Base-by-base conservation (phyloP, 108 stramenopile species). In the Ochromonas danica region DNA sequence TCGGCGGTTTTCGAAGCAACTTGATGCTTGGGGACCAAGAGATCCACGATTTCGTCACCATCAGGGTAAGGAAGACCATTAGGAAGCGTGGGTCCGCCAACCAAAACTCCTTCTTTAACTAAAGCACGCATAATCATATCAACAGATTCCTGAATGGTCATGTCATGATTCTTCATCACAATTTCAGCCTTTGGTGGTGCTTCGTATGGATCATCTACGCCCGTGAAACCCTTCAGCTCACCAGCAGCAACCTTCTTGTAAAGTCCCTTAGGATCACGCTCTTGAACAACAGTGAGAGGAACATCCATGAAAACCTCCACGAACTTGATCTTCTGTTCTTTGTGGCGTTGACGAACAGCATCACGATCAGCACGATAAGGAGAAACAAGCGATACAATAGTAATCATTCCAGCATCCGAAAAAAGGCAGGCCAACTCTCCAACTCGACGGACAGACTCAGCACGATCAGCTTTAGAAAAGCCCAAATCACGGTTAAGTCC, bases 241-340 rank as follows among this genome's bases (percentile, higher is more conserved):
- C 97, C 97, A 33, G 89, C 87, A 63, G 89, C 81, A 22, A 93
- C 95, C 87, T 91, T 84, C 43, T 84, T 81, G 81, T 93, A 94
- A 27, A 94, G 81, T 61, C 91, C 91, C 83, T 95, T 95, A 27
- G 93, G 93, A 81, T 95, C 94, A 2, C 95, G 85, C 70, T 84
- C 51, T 77, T 93, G 90, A 71, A 92, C 93, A 0, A 87, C 96
- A 6, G 96, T 91, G 28, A 97, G 87, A 0, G 97, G 96, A 30
- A 97, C 97, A 83, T 98, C 95, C 82, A 97, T 87, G 89, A 96
- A 98, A 42, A 97, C 93, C 89, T 98, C 97, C 78, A 95, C 93
- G 87, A 97, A 98, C 14, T 94, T 93, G 82, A 98, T 93, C 1
- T 93, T 93, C 86, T 96, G 95, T 35, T 96, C 93, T 83, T 96